Percentiles rank a stretch among this genome's conserved stretches.
These are phyloP conservation scores for Penicillium sp. DNA, from an alignment of 2,329 filamentous ascomycete species.

Conservation along the genomic window DNA sequence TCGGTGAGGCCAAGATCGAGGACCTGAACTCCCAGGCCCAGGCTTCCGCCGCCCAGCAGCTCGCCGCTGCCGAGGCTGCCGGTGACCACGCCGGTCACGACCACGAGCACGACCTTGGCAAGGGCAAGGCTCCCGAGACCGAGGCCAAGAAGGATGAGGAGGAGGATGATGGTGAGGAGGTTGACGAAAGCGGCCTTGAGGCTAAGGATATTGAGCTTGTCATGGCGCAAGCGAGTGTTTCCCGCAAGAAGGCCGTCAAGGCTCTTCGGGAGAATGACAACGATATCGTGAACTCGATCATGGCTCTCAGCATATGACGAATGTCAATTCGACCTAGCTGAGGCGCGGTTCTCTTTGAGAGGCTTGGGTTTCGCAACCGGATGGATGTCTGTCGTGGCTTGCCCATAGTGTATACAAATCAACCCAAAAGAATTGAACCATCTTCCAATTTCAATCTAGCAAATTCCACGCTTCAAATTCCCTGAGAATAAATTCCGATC, in stretches of 20 bases:
- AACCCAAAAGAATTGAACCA: conserved; percentile 34
- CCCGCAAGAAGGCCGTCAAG: conserved; percentile 97
- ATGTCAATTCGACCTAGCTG: conserved; percentile 10
- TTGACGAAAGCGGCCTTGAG: conserved; percentile 90
- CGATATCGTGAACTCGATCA: conserved; percentile 99
- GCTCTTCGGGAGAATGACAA: conserved; percentile 96
- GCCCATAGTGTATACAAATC: conserved; percentile 39
- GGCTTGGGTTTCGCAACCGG: conserved; percentile 32
- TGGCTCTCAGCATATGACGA: conserved; percentile 81
- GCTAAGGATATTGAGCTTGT: conserved; percentile 99
- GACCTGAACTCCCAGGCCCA: conserved; percentile 98
- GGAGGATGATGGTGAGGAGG: conserved; percentile 92
- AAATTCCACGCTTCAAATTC: conserved; percentile 2
- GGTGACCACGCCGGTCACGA: conserved; percentile 62
- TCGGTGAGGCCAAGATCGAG: conserved; percentile 99
- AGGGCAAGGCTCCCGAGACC: conserved; percentile 65
- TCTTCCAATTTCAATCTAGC: conserved; percentile 20
- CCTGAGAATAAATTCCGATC: not conserved
- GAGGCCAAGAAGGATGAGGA: conserved; percentile 69
- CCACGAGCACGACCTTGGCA: conserved; percentile 47
- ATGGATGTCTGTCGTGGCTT: conserved; percentile 28
- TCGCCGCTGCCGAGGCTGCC: conserved; percentile 69
- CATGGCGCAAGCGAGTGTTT: conserved; percentile 96
- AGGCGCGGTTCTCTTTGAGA: conserved; percentile 22
- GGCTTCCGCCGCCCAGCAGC: conserved; percentile 91